phyloP scores from a whole-genome alignment of 139 green algal genomes.

The Pleodorina starrii region DNA sequence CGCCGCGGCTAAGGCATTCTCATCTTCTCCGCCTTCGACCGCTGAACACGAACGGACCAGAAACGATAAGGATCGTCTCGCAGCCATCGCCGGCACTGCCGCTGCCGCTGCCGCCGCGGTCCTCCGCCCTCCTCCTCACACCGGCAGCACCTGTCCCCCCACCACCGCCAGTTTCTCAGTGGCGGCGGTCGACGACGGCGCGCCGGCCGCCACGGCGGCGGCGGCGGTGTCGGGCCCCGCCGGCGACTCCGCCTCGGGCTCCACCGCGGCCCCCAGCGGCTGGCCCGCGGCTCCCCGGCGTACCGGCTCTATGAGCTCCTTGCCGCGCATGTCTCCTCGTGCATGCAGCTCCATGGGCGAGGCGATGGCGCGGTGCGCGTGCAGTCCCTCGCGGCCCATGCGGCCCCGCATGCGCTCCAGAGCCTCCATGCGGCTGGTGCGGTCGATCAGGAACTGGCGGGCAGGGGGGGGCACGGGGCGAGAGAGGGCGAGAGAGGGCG shows the following conservation, averaged over 20 bases:
- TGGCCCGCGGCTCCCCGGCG: constrained; percentile 1
- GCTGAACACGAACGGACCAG: no score
- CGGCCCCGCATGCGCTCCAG: constrained; percentile 47
- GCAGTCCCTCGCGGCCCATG: constrained; percentile 41
- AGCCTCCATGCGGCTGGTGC: constrained; percentile 24
- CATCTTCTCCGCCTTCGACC: no score
- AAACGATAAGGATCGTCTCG: no score
- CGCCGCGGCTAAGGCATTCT: no score
- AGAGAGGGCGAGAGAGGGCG: no score
- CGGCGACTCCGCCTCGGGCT: neutral
- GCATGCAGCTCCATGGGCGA: constrained; percentile 56
- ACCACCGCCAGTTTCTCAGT: constrained; percentile 8
- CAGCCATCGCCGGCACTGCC: no score
- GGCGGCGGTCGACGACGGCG: neutral
- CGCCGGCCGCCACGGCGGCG: neutral
- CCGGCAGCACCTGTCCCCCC: neutral
- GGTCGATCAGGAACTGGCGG: constrained; percentile 47
- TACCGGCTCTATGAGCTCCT: constrained; percentile 27
- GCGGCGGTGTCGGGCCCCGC: neutral
- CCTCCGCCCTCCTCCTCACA: no score
- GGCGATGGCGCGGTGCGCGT: constrained; percentile 55
- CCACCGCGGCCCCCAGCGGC: constrained; percentile 10
- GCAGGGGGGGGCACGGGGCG: no score
- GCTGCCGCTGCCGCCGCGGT: no score
- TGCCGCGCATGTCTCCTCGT: constrained; percentile 37